Base-by-base conservation (phyloP, 805 yeast genomes). In the Starmerella scarabaei region DNA sequence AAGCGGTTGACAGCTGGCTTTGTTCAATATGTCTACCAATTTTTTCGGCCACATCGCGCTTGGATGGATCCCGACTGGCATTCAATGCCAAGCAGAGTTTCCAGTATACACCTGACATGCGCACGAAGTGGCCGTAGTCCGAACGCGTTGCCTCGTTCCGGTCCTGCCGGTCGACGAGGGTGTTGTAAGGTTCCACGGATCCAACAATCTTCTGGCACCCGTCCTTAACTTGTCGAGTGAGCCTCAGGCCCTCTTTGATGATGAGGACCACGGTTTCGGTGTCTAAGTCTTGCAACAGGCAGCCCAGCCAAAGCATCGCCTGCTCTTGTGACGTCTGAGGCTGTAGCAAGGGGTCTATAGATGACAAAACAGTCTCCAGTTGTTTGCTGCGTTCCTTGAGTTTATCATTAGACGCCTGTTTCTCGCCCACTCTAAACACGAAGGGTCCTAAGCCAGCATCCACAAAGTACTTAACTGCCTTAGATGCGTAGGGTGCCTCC, bases 211-310 rank as follows among this genome's bases (percentile, higher is more conserved):
- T 59, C 1, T 58, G 2, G 69, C 76, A 15, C 73, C 72, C 33
- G 73, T 77, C 35, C 59, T 61, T 39, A 69, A 38, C 31, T 2
- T 27, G 28, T 7, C 38, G 68, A 6, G 84, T 74, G 41, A 73
- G 66, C 53, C 80, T 77, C 26, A 86, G 56, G 0, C 93, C 88
- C 43, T 80, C 84, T 48, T 72, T 69, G 24, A 81, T 57, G 28
- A 69, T 51, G 33, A 68, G 72, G 1, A 69, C 61, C 1, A 74
- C 76, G 37, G 56, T 59, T 5, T 46, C 64, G n/a, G 60, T 53
- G 19, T 50, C 51, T 12, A 62, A 38, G 14, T 58, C 75, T 21
- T 62, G 57, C 33, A 80, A 56, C 1, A 75, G 61, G 3, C 70
- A 55, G 0, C 71, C 55, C 20, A 75, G 56, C 71, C 76, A 73